Evolutionary conservation across 495 filamentous ascomycete genomes (phyloP), one percentile per base, ranked within the genome.

Genomic region (Hamigera avellanea): DNA sequence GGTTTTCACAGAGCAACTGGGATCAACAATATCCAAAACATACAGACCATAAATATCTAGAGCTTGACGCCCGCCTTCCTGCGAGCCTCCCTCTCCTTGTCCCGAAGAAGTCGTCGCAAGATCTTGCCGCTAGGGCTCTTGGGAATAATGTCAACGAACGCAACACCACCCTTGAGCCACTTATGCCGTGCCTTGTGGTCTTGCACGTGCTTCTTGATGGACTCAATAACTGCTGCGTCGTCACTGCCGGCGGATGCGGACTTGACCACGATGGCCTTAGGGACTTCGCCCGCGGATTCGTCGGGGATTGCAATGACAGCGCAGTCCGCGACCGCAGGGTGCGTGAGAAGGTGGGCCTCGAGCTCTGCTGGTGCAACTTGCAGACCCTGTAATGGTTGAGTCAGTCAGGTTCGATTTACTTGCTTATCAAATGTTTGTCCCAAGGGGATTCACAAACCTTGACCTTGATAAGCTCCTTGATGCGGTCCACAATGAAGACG

Each of bases 101-200:
- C 89, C 25, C 85, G 73, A 38, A 96, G 57, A 45, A 93, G 46
- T 14, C 85, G 69, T 27, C 87, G 65, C 50, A 96, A 53, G 44
- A 96, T 95, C 78, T 96, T 95, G 9, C 88, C 88, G 53, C 80
- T 86, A 0, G 89, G 81, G 46, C 83, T 93, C 69, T 95, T 95
- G 14, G 89, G 88, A 39, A 95, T 72, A 0, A 44, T 64, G 41
- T 79, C 74, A 18, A 80, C 57, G 48, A 95, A 95, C 48, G 79
- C 72, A 7, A 94, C 67, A 4, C 87, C 86, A 3, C 86, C 87
- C 56, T 78, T 82, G 41, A 95, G 60, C 83, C 84, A 87, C 70
- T 95, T 95, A 52, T 93, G 82, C 29, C 76, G 70, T 2, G 83
- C 79, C 59, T 93, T 93, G 59, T 86, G 77, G 25, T 86, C 67